A percentile compares a stretch with the other conserved stretches of the same genome.
Evolutionary conservation across 106 monocot genomes (phyloP).

Genomic region (Phalaenopsis equestris): DNA sequence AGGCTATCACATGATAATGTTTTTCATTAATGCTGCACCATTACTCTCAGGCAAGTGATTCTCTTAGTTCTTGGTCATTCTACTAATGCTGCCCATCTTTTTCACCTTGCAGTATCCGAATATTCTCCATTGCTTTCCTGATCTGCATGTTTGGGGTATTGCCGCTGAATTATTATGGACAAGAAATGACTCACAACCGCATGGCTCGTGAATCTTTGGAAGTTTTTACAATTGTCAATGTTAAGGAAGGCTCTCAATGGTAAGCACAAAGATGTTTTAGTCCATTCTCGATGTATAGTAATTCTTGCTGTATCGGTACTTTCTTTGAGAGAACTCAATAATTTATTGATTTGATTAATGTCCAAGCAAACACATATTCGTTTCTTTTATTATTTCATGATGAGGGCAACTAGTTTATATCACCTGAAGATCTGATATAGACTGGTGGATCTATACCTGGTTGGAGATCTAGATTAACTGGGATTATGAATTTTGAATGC

Average conservation of each 20-base stretch:
- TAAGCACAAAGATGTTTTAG: background rate
- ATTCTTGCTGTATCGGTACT: background rate
- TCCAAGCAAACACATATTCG: background rate
- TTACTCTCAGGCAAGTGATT: background rate
- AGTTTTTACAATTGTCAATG: conserved; percentile 56
- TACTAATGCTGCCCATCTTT: background rate
- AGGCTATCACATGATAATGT: background rate
- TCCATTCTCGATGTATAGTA: background rate
- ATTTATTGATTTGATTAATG: background rate
- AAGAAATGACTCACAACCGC: conserved; percentile 28
- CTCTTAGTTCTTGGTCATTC: background rate
- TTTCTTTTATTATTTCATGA: background rate
- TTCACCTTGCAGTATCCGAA: conserved; percentile 36
- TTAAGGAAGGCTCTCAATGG: conserved; percentile 43
- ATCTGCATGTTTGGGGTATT: conserved; percentile 59
- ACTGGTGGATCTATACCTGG: background rate
- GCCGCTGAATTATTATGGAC: conserved; percentile 55
- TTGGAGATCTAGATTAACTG: background rate
- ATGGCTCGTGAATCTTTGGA: conserved; percentile 54
- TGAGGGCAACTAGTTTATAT: background rate
- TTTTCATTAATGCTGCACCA: background rate
- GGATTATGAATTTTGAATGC: conserved; percentile 2
- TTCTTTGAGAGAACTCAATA: background rate
- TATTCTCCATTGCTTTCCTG: conserved; percentile 49
- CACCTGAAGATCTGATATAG: background rate